Evolutionary conservation across 805 yeast species (phyloP).

Genomic region (Soucietia sequanensis): DNA sequence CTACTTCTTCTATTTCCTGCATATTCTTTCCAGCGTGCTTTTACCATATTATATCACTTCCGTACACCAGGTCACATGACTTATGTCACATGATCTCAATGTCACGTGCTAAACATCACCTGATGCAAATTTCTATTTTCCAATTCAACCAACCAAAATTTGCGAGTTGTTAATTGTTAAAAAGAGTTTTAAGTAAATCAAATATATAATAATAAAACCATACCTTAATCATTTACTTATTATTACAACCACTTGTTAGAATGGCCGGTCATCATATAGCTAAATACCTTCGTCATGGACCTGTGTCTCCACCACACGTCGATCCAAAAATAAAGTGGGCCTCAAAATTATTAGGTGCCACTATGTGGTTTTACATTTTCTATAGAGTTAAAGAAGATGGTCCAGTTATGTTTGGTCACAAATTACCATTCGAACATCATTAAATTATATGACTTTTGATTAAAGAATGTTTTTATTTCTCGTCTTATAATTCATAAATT

Average conservation of each 20-base stretch:
- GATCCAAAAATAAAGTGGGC: slow-evolving; percentile 56
- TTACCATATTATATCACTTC: too few species aligned
- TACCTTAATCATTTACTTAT: background rate
- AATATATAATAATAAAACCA: background rate
- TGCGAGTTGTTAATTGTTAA: too few species aligned
- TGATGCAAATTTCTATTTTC: too few species aligned
- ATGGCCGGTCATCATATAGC: slow-evolving; percentile 46
- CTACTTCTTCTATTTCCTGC: too few species aligned
- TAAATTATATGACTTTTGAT: too few species aligned
- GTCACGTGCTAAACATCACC: too few species aligned
- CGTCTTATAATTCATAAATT: too few species aligned
- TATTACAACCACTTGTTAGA: slow-evolving; percentile 3
- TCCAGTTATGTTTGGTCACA: slow-evolving; percentile 53
- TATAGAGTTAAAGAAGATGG: slow-evolving; percentile 77
- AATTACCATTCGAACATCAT: slow-evolving; percentile 39
- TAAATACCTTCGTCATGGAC: slow-evolving; percentile 53
- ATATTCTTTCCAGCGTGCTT: too few species aligned
- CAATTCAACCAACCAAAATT: slow-evolving; percentile 1
- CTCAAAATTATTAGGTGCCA: slow-evolving; percentile 72
- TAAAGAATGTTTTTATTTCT: too few species aligned
- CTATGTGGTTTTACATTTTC: slow-evolving; percentile 87
- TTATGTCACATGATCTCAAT: too few species aligned
- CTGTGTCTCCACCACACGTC: slow-evolving; percentile 65
- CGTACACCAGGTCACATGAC: too few species aligned
- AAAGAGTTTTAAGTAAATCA: too few species aligned